Percentiles rank a stretch among this genome's conserved stretches.
phyloP scores from a whole-genome alignment of 78 protist species.

The Neovahlkampfia damariscottae region DNA sequence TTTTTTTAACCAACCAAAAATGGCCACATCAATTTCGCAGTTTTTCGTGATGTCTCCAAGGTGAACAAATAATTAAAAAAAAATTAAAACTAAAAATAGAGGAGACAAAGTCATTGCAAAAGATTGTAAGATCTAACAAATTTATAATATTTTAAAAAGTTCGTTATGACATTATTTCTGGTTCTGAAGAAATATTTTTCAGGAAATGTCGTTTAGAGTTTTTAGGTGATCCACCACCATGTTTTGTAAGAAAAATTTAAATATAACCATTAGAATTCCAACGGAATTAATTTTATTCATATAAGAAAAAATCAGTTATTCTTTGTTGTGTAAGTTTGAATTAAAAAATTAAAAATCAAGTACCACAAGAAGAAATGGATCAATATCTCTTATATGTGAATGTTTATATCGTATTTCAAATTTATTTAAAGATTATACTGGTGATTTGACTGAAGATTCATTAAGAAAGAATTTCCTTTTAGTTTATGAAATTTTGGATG shows the following conservation, averaged over 20 bases:
- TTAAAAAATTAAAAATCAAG: no score
- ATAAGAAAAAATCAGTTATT: slow-evolving; percentile 45
- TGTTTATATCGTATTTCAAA: slow-evolving; percentile 38
- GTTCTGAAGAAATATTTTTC: slow-evolving; percentile 55
- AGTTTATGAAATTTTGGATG: slow-evolving; percentile 85
- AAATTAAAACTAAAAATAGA: no score
- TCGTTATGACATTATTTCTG: slow-evolving; percentile 32
- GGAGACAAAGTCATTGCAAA: slow-evolving; percentile 63
- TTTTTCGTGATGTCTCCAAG: slow-evolving; percentile 54
- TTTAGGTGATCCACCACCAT: slow-evolving; percentile 31
- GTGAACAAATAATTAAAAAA: no score
- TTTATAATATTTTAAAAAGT: slow-evolving; percentile 12
- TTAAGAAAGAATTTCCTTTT: slow-evolving; percentile 64
- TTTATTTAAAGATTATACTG: slow-evolving; percentile 56
- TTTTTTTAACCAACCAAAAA: no score
- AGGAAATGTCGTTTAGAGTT: slow-evolving; percentile 24
- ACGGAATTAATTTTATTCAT: slow-evolving; percentile 52
- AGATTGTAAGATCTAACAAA: slow-evolving; percentile 40
- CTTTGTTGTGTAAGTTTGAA: no score
- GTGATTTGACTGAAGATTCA: slow-evolving; percentile 62
- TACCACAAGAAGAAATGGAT: slow-evolving; percentile 44
- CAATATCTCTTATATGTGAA: slow-evolving; percentile 60
- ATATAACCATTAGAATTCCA: slow-evolving; percentile 19
- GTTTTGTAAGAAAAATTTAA: slow-evolving; percentile 12
- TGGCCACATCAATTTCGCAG: slow-evolving; percentile 43